Percentiles rank a stretch among this genome's conserved stretches.
Evolutionary conservation across 345 rosid genomes (phyloP).

Genomic region (Bruguiera gymnorhiza): DNA sequence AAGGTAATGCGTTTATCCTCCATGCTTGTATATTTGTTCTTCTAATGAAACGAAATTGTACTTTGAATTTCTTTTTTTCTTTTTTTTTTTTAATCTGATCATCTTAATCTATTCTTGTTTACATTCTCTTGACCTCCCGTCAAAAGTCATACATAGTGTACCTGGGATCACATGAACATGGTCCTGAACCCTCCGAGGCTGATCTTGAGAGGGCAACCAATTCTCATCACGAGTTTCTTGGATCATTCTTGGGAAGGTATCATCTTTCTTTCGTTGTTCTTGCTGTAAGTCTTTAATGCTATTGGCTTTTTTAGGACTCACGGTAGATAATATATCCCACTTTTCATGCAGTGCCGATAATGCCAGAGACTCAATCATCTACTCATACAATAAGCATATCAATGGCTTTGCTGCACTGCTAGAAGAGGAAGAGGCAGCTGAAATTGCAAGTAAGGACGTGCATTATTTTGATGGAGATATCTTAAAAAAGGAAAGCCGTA

Average conservation of each 20-base stretch:
- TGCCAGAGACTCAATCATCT: constrained; percentile 43
- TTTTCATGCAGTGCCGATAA: constrained; percentile 28
- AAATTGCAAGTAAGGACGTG: constrained; percentile 27
- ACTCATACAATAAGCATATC: constrained; percentile 43
- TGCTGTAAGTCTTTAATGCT: neutral
- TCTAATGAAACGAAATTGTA: neutral
- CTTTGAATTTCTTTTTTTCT: neutral
- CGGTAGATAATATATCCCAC: neutral
- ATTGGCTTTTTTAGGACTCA: no score
- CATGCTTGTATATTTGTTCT: neutral
- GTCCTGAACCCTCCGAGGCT: constrained; percentile 7
- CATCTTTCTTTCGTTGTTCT: neutral
- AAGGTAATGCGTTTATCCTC: neutral
- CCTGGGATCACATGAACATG: constrained; percentile 32
- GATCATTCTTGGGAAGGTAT: constrained; percentile 36
- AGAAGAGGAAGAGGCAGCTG: constrained; percentile 36
- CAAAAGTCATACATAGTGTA: constrained; percentile 34
- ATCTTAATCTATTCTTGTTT: neutral
- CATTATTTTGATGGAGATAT: neutral
- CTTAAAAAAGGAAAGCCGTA: no score
- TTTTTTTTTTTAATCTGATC: neutral
- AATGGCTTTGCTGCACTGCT: constrained; percentile 58
- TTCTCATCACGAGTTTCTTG: constrained; percentile 32
- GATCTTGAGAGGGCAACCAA: constrained; percentile 8
- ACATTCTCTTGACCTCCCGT: neutral